Evolutionary conservation across 306 rosid genomes (phyloP).

Genomic region (Arachis hypogaea): DNA sequence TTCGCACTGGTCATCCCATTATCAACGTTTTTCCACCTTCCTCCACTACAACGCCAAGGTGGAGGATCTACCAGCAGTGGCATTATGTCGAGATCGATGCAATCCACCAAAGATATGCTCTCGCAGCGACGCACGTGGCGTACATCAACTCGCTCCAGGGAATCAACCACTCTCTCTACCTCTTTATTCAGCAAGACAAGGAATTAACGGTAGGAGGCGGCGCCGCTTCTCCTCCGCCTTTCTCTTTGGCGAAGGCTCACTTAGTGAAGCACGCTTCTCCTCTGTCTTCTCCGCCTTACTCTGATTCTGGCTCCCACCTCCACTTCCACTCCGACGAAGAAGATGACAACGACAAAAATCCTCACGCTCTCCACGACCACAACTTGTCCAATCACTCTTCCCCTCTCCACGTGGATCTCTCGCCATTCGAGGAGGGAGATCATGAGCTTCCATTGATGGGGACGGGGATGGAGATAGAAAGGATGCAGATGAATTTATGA

Average conservation of each 20-base stretch:
- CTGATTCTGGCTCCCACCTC: constrained; percentile 77
- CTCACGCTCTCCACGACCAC: constrained; percentile 37
- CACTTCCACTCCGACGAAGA: constrained; percentile 56
- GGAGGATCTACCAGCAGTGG: constrained; percentile 89
- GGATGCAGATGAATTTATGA: constrained; percentile 66
- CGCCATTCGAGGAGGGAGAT: not conserved
- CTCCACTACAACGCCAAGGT: constrained; percentile 49
- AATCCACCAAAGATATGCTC: constrained; percentile 70
- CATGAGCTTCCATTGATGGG: no score
- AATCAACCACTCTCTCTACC: constrained; percentile 64
- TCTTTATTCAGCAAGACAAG: constrained; percentile 49
- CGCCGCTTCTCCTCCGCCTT: constrained; percentile 45
- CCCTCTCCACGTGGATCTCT: constrained; percentile 51
- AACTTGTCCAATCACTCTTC: constrained; percentile 58
- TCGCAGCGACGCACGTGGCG: constrained; percentile 74
- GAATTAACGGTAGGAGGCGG: constrained; percentile 14
- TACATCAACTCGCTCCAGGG: constrained; percentile 69
- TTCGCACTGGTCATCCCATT: no score
- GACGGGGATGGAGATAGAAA: not conserved
- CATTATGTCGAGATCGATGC: constrained; percentile 77
- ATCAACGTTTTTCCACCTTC: no score
- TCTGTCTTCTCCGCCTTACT: constrained; percentile 48
- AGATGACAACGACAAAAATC: constrained; percentile 30
- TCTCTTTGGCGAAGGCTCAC: constrained; percentile 29
- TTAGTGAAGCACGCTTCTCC: constrained; percentile 33